Evolutionary conservation across 495 filamentous ascomycete species (phyloP).

Genomic region (Neurospora terricola): DNA sequence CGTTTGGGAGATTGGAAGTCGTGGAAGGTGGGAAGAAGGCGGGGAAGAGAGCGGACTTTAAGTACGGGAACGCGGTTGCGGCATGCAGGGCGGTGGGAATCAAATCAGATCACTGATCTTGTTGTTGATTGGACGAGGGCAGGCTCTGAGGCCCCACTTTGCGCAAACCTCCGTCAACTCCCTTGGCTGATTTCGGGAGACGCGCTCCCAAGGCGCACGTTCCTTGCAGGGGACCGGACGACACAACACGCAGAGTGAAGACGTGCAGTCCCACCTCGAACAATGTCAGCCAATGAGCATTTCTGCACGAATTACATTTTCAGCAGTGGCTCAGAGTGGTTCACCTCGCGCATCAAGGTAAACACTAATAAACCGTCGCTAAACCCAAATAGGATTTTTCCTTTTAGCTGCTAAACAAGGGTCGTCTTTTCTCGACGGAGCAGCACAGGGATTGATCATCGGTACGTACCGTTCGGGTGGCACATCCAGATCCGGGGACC

Average conservation of each 20-base stretch:
- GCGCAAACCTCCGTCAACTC: background rate
- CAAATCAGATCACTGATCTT: constrained; percentile 33
- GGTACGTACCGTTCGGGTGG: background rate
- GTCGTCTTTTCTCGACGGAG: background rate
- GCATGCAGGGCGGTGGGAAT: constrained; percentile 24
- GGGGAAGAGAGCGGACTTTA: constrained; percentile 36
- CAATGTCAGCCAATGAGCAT: background rate
- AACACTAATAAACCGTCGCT: background rate
- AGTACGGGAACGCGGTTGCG: constrained; percentile 25
- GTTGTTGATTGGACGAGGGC: background rate
- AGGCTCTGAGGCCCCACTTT: constrained; percentile 1
- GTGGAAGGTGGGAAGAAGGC: constrained; percentile 29
- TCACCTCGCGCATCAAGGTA: background rate
- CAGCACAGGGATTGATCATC: background rate
- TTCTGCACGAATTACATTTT: background rate
- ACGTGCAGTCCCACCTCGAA: constrained; percentile 8
- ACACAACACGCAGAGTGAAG: background rate
- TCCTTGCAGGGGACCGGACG: background rate
- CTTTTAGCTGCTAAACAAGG: background rate
- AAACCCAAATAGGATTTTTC: background rate
- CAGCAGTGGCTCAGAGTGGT: background rate
- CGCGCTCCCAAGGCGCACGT: constrained; percentile 3
- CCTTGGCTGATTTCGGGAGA: constrained; percentile 16
- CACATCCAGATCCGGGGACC: background rate
- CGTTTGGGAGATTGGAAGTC: constrained; percentile 5